Evolutionary conservation across 1,284 basidiomycete species (phyloP).

Genomic region (Papiliotrema nemorosa): DNA sequence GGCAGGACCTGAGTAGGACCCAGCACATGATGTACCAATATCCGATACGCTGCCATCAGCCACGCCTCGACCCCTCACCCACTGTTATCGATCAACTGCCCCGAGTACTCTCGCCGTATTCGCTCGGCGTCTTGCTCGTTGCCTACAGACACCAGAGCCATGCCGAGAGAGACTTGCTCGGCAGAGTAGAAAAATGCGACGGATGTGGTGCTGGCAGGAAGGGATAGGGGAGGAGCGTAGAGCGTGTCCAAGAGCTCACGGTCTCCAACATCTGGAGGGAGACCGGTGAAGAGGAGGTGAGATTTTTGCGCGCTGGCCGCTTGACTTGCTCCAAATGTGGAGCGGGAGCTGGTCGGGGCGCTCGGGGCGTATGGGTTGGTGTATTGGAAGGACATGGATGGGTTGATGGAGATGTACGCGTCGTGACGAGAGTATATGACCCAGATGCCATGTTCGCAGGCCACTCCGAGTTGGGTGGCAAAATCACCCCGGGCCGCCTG

Average conservation of each 20-base stretch:
- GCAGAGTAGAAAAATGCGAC: slow-evolving; percentile 27
- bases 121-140: slow-evolving; percentile 36
- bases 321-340: slow-evolving; percentile 1
- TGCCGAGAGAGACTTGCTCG: slow-evolving; percentile 28
- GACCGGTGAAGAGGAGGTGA: slow-evolving; percentile 37
- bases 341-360: background rate
- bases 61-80: slow-evolving; percentile 9
- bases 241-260: slow-evolving; percentile 24
- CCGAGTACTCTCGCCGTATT: slow-evolving; percentile 33
- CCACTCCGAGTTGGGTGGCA: too few species aligned
- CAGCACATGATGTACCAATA: slow-evolving; percentile 42
- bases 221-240: background rate
- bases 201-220: slow-evolving; percentile 8
- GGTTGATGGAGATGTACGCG: too few species aligned
- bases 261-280: slow-evolving; percentile 38
- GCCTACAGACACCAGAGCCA: slow-evolving; percentile 32
- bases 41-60: slow-evolving; percentile 22
- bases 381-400: slow-evolving; percentile 20
- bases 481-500: too few species aligned
- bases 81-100: slow-evolving; percentile 42
- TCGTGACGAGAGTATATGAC: too few species aligned
- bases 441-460: too few species aligned
- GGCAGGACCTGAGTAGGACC: too few species aligned
- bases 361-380: slow-evolving; percentile 13
- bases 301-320: slow-evolving; percentile 3